Conservation (phyloP, 176 grass and related monocot genomes). For the Carex scoparia region DNA sequence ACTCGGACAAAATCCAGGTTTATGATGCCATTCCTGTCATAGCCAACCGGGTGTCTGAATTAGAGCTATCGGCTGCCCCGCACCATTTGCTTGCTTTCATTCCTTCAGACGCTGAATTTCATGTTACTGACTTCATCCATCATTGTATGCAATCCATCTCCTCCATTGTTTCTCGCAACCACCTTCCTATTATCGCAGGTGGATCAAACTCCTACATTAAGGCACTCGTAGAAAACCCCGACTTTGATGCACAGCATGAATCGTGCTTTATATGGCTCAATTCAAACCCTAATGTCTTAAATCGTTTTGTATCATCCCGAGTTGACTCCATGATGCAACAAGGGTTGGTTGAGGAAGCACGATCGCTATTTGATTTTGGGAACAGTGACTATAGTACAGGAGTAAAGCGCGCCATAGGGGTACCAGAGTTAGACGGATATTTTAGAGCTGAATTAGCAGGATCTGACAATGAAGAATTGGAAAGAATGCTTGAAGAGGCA, state of each 20-base stretch:
- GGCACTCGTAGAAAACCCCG: conserved; percentile 53
- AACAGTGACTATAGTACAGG: conserved; percentile 60
- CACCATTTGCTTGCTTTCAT: conserved; percentile 67
- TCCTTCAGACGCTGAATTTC: conserved; percentile 51
- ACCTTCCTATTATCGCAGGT: conserved; percentile 62
- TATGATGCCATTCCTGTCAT: conserved; percentile 54
- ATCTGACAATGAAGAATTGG: conserved; percentile 23
- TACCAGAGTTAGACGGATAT: conserved; percentile 66
- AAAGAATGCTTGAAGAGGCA: conserved; percentile 40
- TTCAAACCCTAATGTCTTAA: conserved; percentile 43
- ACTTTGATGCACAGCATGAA: conserved; percentile 46
- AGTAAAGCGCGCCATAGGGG: conserved; percentile 64
- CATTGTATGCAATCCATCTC: conserved; percentile 34
- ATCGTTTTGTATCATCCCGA: conserved; percentile 44
- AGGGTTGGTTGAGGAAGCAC: conserved; percentile 64
- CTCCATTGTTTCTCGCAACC: neutral
- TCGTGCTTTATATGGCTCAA: conserved; percentile 86
- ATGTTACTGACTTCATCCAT: conserved; percentile 42
- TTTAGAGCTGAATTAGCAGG: conserved; percentile 17
- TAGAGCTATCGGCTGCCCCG: conserved; percentile 38
- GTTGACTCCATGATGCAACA: conserved; percentile 68
- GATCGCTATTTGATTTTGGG: conserved; percentile 40
- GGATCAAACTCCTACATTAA: conserved; percentile 83
- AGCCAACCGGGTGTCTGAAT: conserved; percentile 51
- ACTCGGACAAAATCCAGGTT: conserved; percentile 85